Base-by-base conservation (phyloP, 345 rosid genomes). In the Passiflora organensis region DNA sequence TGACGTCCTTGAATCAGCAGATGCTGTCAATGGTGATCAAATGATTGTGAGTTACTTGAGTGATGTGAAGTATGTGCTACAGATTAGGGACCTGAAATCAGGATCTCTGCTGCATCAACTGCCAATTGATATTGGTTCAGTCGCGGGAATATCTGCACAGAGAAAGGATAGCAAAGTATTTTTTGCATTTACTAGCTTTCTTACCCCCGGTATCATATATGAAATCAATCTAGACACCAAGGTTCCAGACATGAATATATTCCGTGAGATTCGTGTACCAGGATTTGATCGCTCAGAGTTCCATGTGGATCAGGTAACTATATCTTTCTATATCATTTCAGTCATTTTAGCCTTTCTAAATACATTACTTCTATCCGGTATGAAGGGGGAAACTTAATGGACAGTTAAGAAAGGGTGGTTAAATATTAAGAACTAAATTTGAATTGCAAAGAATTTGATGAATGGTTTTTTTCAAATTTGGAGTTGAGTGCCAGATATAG, bases 111-210 rank as follows among this genome's bases (percentile, higher is more conserved):
- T 86, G 69, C 91, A 93, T 50, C 77, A 60, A 20, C 70, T 93
- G 52, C 95, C 95, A 19, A 73, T 89, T 62, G 96, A 79, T 53
- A 89, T 93, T 61, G 99, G 99, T 21, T 59, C 97, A 0, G 85
- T 93, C 1, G 10, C 36, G 57, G 84, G 82, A 32, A 70, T 86
- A 44, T 80, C 83, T 58, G 95, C 81, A 51, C 78, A 85, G 4
- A 83, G 96, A 19, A 71, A 78, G 62, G 86, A 93, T 55, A 68
- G 59, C 13, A 32, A 55, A 24, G 67, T 79, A 65, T 89, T 93
- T 65, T 12, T 93, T 59, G 71, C 65, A 58, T 93, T 93, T 66
- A 79, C 86, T 41, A 83, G 95, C 75, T 93, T 93, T 75, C 89
- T 93, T 56, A 76, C 86, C 14, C 97, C 97, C 4, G 86, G 95